These are phyloP conservation scores for Xylaria palmicola DNA, from an alignment of 495 filamentous ascomycete species.

Conservation along the genomic window DNA sequence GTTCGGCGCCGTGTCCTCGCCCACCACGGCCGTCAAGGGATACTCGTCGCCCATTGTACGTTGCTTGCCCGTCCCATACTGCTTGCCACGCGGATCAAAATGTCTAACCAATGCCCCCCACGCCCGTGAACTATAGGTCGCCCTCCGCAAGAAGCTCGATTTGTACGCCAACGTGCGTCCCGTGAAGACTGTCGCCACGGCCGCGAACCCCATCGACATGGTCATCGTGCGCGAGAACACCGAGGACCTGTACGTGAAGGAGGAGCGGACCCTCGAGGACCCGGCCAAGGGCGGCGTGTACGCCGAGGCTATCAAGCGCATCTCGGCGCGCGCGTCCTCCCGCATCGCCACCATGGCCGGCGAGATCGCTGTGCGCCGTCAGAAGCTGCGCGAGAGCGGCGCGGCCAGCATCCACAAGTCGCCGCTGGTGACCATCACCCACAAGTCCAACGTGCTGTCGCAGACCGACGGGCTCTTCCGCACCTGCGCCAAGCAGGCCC, in stretches of 20 bases:
- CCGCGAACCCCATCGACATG: conserved; percentile 75
- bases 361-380: conserved; percentile 85
- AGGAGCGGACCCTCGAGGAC: conserved; percentile 77
- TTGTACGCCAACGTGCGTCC: conserved; percentile 97
- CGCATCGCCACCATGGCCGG: conserved; percentile 92
- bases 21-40: conserved; percentile 80
- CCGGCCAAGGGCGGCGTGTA: conserved; percentile 67
- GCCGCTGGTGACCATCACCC: conserved; percentile 91
- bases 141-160: conserved; percentile 89
- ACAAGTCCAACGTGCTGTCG: conserved; percentile 96
- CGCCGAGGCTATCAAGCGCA: conserved; percentile 96
- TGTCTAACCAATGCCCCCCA: neutral
- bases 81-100: too few relatives aligned
- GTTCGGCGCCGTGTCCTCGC: conserved; percentile 95
- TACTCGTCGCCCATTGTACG: conserved; percentile 89
- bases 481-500: conserved; percentile 67
- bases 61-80: neutral
- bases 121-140: conserved; percentile 46
- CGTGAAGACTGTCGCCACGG: conserved; percentile 74
- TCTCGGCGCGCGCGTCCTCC: conserved; percentile 75
- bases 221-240: conserved; percentile 99
- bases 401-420: conserved; percentile 56
- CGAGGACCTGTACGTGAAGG: conserved; percentile 98
- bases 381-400: conserved; percentile 64
- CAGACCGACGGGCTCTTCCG: conserved; percentile 98